Evolutionary conservation across 2,329 filamentous ascomycete species (phyloP).

Genomic region (Pseudogymnoascus sp.): DNA sequence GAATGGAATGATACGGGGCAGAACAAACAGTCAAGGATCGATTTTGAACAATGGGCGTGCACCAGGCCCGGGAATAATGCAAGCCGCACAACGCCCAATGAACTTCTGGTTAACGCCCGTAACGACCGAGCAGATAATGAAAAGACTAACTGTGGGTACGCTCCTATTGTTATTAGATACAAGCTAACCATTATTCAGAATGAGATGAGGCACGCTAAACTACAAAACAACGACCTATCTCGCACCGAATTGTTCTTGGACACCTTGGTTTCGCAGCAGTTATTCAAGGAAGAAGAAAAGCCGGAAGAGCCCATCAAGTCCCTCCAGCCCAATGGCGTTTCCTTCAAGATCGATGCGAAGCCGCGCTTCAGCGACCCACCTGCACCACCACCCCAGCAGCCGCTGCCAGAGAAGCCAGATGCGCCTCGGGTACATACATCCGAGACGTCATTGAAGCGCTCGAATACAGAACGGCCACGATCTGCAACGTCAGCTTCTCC

Average conservation of each 20-base stretch:
- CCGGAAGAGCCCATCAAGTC: conserved; percentile 40
- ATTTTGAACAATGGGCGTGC: conserved; percentile 52
- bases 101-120: conserved; percentile 83
- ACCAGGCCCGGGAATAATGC: conserved; percentile 44
- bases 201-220: conserved; percentile 82
- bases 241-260: conserved; percentile 76
- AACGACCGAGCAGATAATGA: conserved; percentile 90
- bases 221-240: conserved; percentile 78
- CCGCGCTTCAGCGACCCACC: conserved; percentile 86
- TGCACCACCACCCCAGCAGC: conserved; percentile 86
- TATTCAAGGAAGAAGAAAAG: conserved; percentile 49
- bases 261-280: conserved; percentile 65
- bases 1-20: conserved; percentile 59
- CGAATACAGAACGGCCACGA: conserved; percentile 66
- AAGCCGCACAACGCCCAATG: conserved; percentile 63
- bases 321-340: conserved; percentile 36
- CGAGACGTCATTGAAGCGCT: conserved; percentile 60
- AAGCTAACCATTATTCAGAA: conserved; percentile 41
- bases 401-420: conserved; percentile 87
- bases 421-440: conserved; percentile 40
- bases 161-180: neutral
- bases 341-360: conserved; percentile 62
- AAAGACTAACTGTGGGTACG: conserved; percentile 41
- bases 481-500: conserved; percentile 39
- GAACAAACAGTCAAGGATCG: conserved; percentile 59